phyloP scores from a whole-genome alignment of 176 grass and related monocot species.

The Otatea glauca region DNA sequence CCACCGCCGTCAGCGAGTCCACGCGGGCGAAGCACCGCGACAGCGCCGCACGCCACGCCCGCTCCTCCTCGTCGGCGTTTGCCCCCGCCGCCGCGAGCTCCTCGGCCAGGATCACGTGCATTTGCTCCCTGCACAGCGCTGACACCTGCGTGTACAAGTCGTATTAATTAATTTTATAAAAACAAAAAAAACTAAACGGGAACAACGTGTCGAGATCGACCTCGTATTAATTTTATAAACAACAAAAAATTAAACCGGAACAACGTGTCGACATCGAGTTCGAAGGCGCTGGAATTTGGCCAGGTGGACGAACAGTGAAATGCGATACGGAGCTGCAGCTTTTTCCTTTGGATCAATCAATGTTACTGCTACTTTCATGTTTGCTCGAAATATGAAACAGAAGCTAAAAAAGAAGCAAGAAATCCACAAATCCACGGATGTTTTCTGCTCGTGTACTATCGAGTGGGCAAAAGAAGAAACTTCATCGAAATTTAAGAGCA shows the following conservation, averaged over 20 bases:
- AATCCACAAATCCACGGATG: neutral
- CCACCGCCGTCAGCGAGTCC: slow-evolving; percentile 58
- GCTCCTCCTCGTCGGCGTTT: slow-evolving; percentile 9
- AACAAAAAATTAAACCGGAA: too few species aligned
- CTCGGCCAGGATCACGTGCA: slow-evolving; percentile 70
- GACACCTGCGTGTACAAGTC: slow-evolving; percentile 54
- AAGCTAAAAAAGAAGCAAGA: too few species aligned
- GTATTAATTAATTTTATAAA: too few species aligned
- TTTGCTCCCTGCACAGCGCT: slow-evolving; percentile 64
- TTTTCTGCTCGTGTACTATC: neutral
- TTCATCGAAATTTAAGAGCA: neutral
- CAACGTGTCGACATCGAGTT: too few species aligned
- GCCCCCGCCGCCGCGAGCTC: slow-evolving; percentile 43
- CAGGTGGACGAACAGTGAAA: slow-evolving; percentile 29
- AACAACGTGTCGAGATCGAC: slow-evolving; percentile 22
- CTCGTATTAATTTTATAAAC: too few species aligned
- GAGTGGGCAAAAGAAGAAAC: neutral
- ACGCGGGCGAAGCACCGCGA: slow-evolving; percentile 56
- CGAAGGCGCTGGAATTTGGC: slow-evolving; percentile 38
- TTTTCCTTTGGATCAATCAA: neutral
- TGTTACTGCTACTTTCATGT: neutral
- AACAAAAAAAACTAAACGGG: neutral
- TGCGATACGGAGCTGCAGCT: neutral
- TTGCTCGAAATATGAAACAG: neutral
- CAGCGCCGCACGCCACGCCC: slow-evolving; percentile 55